Conservation (phyloP, 2,329 filamentous ascomycete species). For the Thielaviopsis musarum region DNA sequence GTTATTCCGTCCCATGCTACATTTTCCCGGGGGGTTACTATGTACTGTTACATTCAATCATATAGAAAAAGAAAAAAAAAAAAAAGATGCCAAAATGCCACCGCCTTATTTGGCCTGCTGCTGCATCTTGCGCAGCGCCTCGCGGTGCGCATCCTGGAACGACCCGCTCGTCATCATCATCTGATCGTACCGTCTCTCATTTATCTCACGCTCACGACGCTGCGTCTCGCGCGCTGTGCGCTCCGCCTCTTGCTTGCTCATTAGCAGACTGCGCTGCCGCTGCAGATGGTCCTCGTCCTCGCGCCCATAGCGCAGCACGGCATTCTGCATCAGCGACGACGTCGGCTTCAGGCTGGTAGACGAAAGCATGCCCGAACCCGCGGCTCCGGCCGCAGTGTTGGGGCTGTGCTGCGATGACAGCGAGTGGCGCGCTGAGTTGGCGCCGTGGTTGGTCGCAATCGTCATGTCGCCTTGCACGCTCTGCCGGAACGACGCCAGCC, state of each 20-base stretch:
- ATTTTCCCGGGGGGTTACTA: not conserved
- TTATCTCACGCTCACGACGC: constrained; percentile 37
- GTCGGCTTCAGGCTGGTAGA: constrained; percentile 5
- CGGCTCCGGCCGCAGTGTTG: not conserved
- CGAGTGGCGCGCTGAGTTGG: too few relatives aligned
- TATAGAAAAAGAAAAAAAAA: not conserved
- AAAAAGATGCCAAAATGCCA: not conserved
- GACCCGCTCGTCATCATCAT: constrained; percentile 55
- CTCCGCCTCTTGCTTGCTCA: constrained; percentile 46
- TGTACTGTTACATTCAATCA: not conserved
- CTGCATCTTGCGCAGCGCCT: constrained; percentile 70
- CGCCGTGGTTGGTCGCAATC: not conserved
- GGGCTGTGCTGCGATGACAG: too few relatives aligned
- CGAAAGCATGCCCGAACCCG: too few relatives aligned
- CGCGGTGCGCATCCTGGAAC: constrained; percentile 59
- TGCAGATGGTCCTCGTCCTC: constrained; percentile 30
- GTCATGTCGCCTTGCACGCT: constrained; percentile 47
- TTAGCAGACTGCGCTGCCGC: constrained; percentile 35
- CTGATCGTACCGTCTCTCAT: constrained; percentile 50
- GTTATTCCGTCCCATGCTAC: too few relatives aligned
- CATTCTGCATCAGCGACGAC: constrained; percentile 2
- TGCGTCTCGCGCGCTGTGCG: constrained; percentile 42
- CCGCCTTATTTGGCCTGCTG: constrained; percentile 5
- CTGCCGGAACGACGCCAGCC: constrained; percentile 50
- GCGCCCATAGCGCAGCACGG: constrained; percentile 15